These are phyloP conservation scores for Stemphylium lycopersici DNA, from an alignment of 2,329 filamentous ascomycete genomes.

Conservation along the genomic window DNA sequence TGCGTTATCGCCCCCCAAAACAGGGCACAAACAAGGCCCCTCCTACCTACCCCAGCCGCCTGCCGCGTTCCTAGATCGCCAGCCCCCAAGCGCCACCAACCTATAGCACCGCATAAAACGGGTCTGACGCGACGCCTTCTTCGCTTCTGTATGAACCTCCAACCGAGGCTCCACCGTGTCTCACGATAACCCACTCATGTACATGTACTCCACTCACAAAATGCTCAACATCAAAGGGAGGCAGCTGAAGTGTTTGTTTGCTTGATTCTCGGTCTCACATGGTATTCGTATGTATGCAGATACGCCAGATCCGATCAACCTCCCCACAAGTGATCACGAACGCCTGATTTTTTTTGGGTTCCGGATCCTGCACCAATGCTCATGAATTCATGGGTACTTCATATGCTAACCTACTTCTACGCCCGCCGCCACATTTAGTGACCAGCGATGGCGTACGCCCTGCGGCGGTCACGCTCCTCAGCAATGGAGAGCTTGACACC, in stretches of 20 bases:
- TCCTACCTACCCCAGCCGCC: neutral
- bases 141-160: neutral
- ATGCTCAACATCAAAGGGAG: neutral
- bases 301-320: constrained; percentile 35
- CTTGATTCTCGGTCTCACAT: constrained; percentile 26
- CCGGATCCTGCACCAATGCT: constrained; percentile 34
- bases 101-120: neutral
- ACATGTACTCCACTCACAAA: neutral
- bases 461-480: constrained; percentile 97
- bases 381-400: constrained; percentile 37
- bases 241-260: constrained; percentile 28
- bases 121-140: neutral
- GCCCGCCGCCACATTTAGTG: constrained; percentile 47
- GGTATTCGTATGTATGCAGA: constrained; percentile 45
- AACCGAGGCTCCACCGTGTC: neutral
- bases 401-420: constrained; percentile 32
- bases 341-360: constrained; percentile 43
- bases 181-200: neutral
- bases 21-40: constrained; percentile 1
- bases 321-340: constrained; percentile 43
- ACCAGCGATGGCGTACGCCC: constrained; percentile 67
- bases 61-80: neutral
- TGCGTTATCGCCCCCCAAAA: constrained; percentile 5
- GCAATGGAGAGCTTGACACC: constrained; percentile 98
- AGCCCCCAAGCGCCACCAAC: constrained; percentile 10